Evolutionary conservation across 805 yeast species (phyloP).

Genomic region (Kodamaea kaohsiungensis): DNA sequence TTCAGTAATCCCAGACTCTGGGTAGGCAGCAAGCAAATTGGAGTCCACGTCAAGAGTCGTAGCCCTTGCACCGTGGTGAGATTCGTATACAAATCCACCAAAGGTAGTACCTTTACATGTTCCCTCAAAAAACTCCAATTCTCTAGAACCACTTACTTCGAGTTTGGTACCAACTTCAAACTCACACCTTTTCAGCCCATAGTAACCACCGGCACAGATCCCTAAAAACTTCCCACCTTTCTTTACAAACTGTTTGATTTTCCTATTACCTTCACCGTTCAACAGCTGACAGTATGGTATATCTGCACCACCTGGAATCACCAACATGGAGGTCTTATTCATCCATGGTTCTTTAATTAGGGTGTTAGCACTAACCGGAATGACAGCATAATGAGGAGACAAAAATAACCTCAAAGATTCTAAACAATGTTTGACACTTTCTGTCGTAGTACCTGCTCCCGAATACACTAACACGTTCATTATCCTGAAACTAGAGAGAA

Average conservation of each 20-base stretch:
- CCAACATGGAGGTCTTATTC: conserved; percentile 72
- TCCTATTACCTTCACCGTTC: conserved; percentile 65
- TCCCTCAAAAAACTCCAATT: conserved; percentile 81
- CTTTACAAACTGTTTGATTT: conserved; percentile 63
- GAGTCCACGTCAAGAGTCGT: conserved; percentile 40
- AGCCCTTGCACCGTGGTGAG: conserved; percentile 75
- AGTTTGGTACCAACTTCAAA: conserved; percentile 77
- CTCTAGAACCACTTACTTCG: conserved; percentile 88
- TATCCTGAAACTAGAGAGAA: background rate
- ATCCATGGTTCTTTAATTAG: conserved; percentile 87
- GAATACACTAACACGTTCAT: conserved; percentile 40
- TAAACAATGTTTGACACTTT: conserved; percentile 79
- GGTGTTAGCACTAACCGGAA: conserved; percentile 62
- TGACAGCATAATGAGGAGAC: conserved; percentile 88
- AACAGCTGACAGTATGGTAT: conserved; percentile 76
- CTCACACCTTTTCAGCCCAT: conserved; percentile 71
- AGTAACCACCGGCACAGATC: conserved; percentile 95
- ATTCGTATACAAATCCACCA: conserved; percentile 76
- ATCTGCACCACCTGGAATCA: conserved; percentile 97
- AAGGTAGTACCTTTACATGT: conserved; percentile 78
- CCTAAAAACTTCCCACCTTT: conserved; percentile 86
- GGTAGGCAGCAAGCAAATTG: conserved; percentile 22
- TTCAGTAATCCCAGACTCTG: conserved; percentile 22
- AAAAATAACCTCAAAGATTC: conserved; percentile 73
- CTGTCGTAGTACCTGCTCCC: conserved; percentile 79